A percentile compares a stretch with the other conserved stretches of the same genome.
Conservation (phyloP, 1,284 basidiomycete genomes). For the Moniliophthora roreri region DNA sequence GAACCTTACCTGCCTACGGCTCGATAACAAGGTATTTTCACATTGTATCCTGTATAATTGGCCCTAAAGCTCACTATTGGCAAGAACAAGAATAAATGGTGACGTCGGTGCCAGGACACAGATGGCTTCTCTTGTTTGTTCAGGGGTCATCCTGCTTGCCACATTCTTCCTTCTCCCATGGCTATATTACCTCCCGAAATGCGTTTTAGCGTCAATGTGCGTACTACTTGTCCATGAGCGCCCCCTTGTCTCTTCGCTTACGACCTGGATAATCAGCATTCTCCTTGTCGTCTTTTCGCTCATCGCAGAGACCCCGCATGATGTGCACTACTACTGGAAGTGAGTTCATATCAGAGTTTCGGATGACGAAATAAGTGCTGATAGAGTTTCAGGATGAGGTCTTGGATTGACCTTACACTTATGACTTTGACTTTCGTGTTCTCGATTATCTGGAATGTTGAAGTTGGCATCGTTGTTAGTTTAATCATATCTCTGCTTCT, state of each 20-base stretch:
- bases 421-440: conserved; percentile 10
- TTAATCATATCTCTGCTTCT: conserved; percentile 84
- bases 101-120: conserved; percentile 87
- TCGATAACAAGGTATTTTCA: conserved; percentile 75
- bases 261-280: conserved; percentile 46
- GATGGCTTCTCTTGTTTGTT: conserved; percentile 83
- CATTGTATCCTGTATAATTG: conserved; percentile 4
- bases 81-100: conserved; percentile 80
- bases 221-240: too few species aligned
- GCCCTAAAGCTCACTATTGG: conserved; percentile 3
- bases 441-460: conserved; percentile 63
- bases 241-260: conserved; percentile 1
- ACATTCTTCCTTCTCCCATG: conserved; percentile 86
- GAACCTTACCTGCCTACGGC: conserved; percentile 86
- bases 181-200: conserved; percentile 79
- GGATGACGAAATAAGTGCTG: background rate
- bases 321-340: conserved; percentile 81
- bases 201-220: conserved; percentile 78
- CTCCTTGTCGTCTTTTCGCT: conserved; percentile 83
- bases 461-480: conserved; percentile 84
- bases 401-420: conserved; percentile 71
- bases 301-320: conserved; percentile 85
- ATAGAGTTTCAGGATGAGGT: conserved; percentile 63
- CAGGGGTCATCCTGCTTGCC: conserved; percentile 72
- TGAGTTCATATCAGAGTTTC: conserved; percentile 33